A percentile compares a stretch with the other conserved stretches of the same genome.
phyloP scores from a whole-genome alignment of 805 yeast genomes.

The Candida pseudofarinosa region DNA sequence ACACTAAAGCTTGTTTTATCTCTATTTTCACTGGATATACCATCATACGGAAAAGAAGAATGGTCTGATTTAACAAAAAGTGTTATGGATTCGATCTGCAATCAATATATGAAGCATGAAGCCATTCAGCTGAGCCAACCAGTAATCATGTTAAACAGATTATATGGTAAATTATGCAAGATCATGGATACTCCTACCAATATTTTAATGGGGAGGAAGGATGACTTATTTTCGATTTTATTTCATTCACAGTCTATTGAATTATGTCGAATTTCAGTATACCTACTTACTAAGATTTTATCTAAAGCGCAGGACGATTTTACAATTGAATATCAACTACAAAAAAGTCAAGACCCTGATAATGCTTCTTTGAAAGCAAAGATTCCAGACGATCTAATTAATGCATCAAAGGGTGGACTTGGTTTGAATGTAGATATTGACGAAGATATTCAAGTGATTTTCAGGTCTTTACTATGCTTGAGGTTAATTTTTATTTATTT shows the following conservation, averaged over 20 bases:
- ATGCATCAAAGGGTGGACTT: conserved; percentile 29
- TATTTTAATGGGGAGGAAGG: conserved; percentile 25
- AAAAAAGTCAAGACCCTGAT: conserved; percentile 30
- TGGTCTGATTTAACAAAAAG: background rate
- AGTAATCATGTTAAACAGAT: conserved; percentile 29
- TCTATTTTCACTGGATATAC: background rate
- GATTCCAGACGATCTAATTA: conserved; percentile 41
- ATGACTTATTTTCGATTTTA: conserved; percentile 33
- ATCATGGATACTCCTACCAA: conserved; percentile 1
- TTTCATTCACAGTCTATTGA: conserved; percentile 11
- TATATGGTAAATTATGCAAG: conserved; percentile 27
- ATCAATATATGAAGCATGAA: conserved; percentile 10
- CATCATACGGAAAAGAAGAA: background rate
- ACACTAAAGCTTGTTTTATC: conserved; percentile 41
- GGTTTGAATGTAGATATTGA: conserved; percentile 17
- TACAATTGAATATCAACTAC: conserved; percentile 59
- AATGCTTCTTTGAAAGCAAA: conserved; percentile 21
- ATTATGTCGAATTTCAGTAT: conserved; percentile 43
- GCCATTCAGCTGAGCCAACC: conserved; percentile 23
- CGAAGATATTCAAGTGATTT: conserved; percentile 13
- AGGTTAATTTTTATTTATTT: conserved; percentile 57
- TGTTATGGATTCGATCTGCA: conserved; percentile 8
- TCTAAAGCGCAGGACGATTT: conserved; percentile 50
- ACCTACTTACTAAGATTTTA: conserved; percentile 38
- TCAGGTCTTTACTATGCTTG: conserved; percentile 67